Evolutionary conservation across 768 basidiomycete genomes (phyloP).

Genomic region (Leccinum boreale): DNA sequence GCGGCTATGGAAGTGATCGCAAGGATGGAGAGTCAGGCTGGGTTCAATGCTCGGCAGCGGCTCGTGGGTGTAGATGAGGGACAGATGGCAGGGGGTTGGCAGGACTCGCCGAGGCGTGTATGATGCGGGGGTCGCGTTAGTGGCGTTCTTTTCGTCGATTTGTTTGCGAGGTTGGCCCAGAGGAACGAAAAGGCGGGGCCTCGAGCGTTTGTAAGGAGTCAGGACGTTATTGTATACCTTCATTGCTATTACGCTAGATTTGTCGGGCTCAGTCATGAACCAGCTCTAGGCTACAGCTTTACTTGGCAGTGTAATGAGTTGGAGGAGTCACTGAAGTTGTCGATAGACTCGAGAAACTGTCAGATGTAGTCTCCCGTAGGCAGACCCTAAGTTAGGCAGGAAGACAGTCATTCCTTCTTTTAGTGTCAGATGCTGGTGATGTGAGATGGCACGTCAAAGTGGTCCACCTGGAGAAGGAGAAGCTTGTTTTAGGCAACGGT

Average conservation of each 20-base stretch:
- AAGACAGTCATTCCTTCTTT: too few species aligned
- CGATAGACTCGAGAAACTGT: not conserved
- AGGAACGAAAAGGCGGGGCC: not conserved
- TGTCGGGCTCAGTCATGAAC: slow-evolving; percentile 1
- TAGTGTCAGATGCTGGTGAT: not conserved
- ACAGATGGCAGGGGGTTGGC: slow-evolving; percentile 2
- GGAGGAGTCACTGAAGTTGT: not conserved
- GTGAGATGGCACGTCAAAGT: not conserved
- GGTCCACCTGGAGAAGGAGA: too few species aligned
- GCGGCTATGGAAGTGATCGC: slow-evolving; percentile 21
- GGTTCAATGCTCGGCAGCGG: slow-evolving; percentile 5
- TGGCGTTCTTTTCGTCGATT: slow-evolving; percentile 14
- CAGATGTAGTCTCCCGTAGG: too few species aligned
- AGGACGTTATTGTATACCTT: not conserved
- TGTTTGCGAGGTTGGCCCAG: slow-evolving; percentile 4
- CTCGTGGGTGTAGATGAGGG: slow-evolving; percentile 2
- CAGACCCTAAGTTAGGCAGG: too few species aligned
- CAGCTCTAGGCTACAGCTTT: not conserved
- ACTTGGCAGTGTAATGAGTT: not conserved
- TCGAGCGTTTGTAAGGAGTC: not conserved
- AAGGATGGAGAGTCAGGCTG: slow-evolving; percentile 21
- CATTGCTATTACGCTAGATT: slow-evolving; percentile 4
- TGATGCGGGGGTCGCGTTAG: not conserved
- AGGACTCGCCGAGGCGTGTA: slow-evolving; percentile 3
- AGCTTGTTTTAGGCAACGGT: too few species aligned